A percentile compares a stretch with the other conserved stretches of the same genome.
Conservation (phyloP, 495 filamentous ascomycete genomes). For the Podospora comata region DNA sequence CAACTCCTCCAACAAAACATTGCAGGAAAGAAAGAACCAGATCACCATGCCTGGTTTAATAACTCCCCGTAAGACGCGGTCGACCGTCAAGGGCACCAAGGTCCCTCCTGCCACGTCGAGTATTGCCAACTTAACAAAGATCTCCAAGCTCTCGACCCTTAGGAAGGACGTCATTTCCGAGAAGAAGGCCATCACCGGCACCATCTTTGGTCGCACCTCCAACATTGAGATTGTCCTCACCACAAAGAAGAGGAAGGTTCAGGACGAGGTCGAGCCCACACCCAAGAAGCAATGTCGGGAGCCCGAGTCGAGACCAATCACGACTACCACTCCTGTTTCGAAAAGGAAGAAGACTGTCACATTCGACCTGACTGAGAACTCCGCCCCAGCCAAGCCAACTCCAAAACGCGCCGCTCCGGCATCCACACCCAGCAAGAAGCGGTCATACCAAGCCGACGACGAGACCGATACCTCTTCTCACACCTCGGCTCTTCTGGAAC, state of each 20-base stretch:
- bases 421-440: conserved; percentile 23
- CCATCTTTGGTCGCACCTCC: conserved; percentile 21
- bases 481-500: conserved; percentile 39
- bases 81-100: conserved; percentile 21
- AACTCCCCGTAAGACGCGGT: conserved; percentile 28
- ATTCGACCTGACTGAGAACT: conserved; percentile 24
- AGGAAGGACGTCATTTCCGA: conserved; percentile 32
- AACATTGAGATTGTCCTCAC: conserved; percentile 34
- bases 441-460: conserved; percentile 23
- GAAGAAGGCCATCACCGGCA: conserved; percentile 12
- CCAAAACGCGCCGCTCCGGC: conserved; percentile 7
- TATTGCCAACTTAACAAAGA: conserved; percentile 40
- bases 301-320: conserved; percentile 14
- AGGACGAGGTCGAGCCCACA: conserved; percentile 23
- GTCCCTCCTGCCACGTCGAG: conserved; percentile 16
- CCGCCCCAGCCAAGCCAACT: conserved; percentile 1
- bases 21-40: conserved; percentile 7
- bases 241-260: conserved; percentile 32
- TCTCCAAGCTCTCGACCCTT: conserved; percentile 37
- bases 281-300: conserved; percentile 30
- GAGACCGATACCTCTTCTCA: conserved; percentile 3
- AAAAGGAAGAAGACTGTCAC: conserved; percentile 31
- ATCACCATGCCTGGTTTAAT: conserved; percentile 32
- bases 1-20: background rate
- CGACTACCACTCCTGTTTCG: conserved; percentile 13